Evolutionary conservation across 2,329 filamentous ascomycete genomes (phyloP), one percentile per base, ranked within the genome.

Genomic region (Fusarium brachygibbosum): DNA sequence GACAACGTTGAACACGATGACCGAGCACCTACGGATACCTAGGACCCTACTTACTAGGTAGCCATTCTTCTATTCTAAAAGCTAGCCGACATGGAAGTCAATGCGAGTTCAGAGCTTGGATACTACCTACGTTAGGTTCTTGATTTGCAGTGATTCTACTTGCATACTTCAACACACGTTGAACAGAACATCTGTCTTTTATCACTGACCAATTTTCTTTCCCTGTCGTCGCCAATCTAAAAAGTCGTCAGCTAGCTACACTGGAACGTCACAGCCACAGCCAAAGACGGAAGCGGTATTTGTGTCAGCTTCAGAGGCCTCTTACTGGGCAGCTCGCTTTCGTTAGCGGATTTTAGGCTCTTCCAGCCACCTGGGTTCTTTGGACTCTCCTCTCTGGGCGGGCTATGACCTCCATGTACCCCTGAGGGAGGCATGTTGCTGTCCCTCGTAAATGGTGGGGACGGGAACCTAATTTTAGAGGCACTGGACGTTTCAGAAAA

Each of bases 151-250:
- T 35, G 11, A 17, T 42, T 3, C 9, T 11, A 17, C 14, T 17
- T 25, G 28, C 21, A 16, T 23, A 19, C 14, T 52, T 61, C 37
- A 46, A 23, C 16, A 9, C 21, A 4, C 29, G 21, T 32, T n/a
- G 16, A 44, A 16, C 37, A 34, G 11, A 19, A n/a, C n/a, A n/a
- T n/a, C n/a, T n/a, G n/a, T n/a, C n/a, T n/a, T n/a, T n/a, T 17
- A 12, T 28, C 1, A 17, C 16, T 4, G 19, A 17, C 25, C 35
- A 38, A 34, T 32, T 50, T 28, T 37, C 32, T 37, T 59, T 25
- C 66, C 61, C 45, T 54, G 62, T 54, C 48, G 29, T 70, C 66
- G 62, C 62, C 62, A 70, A 70, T 69, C 62, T 70, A n/a, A 63
- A 25, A 38, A 63, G 48, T 63, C 52, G 42, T 46, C 42, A 63